Evolutionary conservation across 257 asterid species (phyloP).

Genomic region (Gardenia jasminoides): DNA sequence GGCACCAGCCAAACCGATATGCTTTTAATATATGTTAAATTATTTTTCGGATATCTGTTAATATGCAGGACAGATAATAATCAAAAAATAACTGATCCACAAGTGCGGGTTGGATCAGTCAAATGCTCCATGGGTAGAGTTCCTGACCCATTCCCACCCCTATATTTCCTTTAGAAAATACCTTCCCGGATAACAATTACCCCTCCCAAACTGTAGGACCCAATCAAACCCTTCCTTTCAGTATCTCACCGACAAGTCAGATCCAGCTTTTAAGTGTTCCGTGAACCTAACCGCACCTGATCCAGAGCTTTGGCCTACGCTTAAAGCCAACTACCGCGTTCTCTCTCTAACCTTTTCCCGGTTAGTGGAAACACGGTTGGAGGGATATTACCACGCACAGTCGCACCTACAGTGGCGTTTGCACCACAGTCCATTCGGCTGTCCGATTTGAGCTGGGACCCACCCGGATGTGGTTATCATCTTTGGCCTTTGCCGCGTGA

Average conservation of each 20-base stretch:
- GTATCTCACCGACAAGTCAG: conserved; percentile 10
- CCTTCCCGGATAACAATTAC: not conserved
- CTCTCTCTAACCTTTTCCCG: too few relatives aligned
- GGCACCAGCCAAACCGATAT: too few relatives aligned
- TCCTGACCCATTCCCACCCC: too few relatives aligned
- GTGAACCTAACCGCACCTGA: conserved; percentile 16
- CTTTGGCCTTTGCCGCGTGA: not conserved
- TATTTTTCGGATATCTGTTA: too few relatives aligned
- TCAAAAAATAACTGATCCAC: too few relatives aligned
- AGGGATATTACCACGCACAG: conserved; percentile 1
- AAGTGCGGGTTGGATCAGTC: too few relatives aligned
- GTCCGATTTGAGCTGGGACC: not conserved
- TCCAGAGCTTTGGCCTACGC: not conserved
- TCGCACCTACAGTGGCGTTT: conserved; percentile 1
- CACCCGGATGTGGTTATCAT: not conserved
- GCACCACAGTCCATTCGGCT: not conserved
- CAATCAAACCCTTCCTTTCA: conserved; percentile 23
- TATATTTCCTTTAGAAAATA: not conserved
- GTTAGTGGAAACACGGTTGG: conserved; percentile 17
- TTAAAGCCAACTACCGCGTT: conserved; percentile 1
- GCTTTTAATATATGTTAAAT: too few relatives aligned
- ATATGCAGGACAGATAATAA: too few relatives aligned
- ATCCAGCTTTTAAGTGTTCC: not conserved
- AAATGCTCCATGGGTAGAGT: too few relatives aligned
- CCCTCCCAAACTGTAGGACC: conserved; percentile 49